These are phyloP conservation scores for Fusarium multiceps DNA, from an alignment of 2,329 filamentous ascomycete genomes.

Conservation along the genomic window DNA sequence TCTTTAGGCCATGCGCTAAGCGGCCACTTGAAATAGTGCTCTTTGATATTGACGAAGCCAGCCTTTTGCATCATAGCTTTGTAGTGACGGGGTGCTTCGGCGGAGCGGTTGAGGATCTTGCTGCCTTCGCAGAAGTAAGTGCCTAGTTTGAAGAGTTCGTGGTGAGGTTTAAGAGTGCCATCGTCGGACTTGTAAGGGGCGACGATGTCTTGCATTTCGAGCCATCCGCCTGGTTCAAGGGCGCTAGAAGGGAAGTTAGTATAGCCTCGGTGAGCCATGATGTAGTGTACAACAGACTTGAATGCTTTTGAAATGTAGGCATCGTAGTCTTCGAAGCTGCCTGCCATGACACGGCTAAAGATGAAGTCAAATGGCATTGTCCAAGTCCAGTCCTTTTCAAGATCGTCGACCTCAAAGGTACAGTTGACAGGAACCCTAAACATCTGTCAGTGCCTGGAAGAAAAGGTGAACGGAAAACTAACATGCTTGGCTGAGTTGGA, in stretches of 20 bases:
- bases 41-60: background rate
- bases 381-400: slow-evolving; percentile 24
- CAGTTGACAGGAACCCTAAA: slow-evolving; percentile 5
- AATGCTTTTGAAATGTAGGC: background rate
- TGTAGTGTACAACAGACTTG: background rate
- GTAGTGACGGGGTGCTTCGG: background rate
- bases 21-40: background rate
- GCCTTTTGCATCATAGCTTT: background rate
- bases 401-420: slow-evolving; percentile 8
- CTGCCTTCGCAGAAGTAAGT: background rate
- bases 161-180: background rate
- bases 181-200: background rate
- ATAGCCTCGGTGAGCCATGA: too few species aligned
- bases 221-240: background rate
- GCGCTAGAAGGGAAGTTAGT: background rate
- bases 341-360: background rate
- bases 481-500: slow-evolving; percentile 15
- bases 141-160: background rate
- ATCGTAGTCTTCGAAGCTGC: background rate
- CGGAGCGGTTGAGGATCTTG: background rate
- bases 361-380: background rate
- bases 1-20: background rate
- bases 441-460: too few species aligned
- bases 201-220: background rate
- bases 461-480: too few species aligned